phyloP scores from a whole-genome alignment of 768 basidiomycete species.

The Dioszegia hungarica region DNA sequence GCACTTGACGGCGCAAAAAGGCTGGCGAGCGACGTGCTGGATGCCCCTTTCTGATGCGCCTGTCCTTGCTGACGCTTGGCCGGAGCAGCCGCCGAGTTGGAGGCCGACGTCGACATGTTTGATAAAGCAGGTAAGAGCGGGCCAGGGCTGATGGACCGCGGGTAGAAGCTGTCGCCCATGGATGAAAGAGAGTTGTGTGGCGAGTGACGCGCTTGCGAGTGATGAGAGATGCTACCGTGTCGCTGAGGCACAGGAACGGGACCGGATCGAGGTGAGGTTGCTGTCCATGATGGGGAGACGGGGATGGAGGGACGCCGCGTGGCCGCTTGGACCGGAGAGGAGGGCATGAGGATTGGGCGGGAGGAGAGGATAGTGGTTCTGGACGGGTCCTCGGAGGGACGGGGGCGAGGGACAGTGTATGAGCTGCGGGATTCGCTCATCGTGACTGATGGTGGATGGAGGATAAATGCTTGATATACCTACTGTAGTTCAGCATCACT shows the following conservation, averaged over 20 bases:
- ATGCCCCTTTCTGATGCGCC: background rate
- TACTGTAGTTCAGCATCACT: too few relatives aligned
- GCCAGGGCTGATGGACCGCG: slow-evolving; percentile 3
- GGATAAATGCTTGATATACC: too few relatives aligned
- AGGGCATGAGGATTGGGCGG: background rate
- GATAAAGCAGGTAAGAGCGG: background rate
- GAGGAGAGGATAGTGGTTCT: background rate
- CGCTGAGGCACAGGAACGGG: slow-evolving; percentile 16
- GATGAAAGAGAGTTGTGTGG: background rate
- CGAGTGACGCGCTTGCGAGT: background rate
- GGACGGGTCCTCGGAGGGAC: background rate
- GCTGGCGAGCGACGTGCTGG: background rate
- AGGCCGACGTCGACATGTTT: background rate
- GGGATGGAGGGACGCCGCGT: slow-evolving; percentile 1
- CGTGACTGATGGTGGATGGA: too few relatives aligned
- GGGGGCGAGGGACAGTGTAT: background rate
- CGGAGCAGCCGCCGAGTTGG: background rate
- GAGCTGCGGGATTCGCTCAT: background rate
- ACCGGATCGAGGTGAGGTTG: slow-evolving; percentile 5
- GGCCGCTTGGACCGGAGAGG: background rate
- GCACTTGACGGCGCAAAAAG: slow-evolving; percentile 5
- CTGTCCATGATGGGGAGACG: background rate
- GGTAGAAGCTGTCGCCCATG: background rate
- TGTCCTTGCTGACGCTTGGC: background rate
- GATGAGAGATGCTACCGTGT: slow-evolving; percentile 9